phyloP scores from a whole-genome alignment of 495 filamentous ascomycete species.

The Podospora bellae-mahoneyi region DNA sequence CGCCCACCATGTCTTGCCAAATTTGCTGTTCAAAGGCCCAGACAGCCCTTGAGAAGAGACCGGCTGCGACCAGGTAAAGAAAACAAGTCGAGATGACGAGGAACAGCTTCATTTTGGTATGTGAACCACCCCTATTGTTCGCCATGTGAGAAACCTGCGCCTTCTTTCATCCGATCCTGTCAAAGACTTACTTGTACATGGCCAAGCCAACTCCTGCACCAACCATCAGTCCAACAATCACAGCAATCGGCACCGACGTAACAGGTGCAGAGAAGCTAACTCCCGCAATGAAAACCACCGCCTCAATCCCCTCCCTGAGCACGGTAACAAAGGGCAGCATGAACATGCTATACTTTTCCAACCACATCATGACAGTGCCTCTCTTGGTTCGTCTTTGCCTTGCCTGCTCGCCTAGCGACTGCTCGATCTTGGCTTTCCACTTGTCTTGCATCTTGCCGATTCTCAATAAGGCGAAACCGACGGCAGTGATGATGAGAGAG shows the following conservation, averaged over 20 bases:
- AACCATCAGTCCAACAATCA: slow-evolving; percentile 62
- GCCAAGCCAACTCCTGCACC: slow-evolving; percentile 64
- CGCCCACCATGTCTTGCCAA: slow-evolving; percentile 64
- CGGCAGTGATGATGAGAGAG: slow-evolving; percentile 70
- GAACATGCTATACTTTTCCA: slow-evolving; percentile 80
- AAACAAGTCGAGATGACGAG: slow-evolving; percentile 77
- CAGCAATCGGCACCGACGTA: slow-evolving; percentile 67
- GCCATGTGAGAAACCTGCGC: background rate
- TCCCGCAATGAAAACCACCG: slow-evolving; percentile 76
- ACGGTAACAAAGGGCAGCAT: slow-evolving; percentile 77
- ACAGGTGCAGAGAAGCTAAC: slow-evolving; percentile 74
- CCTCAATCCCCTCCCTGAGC: slow-evolving; percentile 79
- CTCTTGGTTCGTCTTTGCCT: slow-evolving; percentile 22
- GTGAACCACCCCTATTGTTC: slow-evolving; percentile 43
- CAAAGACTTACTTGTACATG: slow-evolving; percentile 66
- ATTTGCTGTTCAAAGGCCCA: slow-evolving; percentile 66
- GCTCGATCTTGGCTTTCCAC: slow-evolving; percentile 75
- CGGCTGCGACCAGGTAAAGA: slow-evolving; percentile 82
- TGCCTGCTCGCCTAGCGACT: slow-evolving; percentile 53
- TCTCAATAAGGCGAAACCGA: slow-evolving; percentile 75
- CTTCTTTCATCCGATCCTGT: background rate
- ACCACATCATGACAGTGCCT: slow-evolving; percentile 57
- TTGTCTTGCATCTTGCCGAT: slow-evolving; percentile 82
- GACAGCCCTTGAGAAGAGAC: slow-evolving; percentile 72
- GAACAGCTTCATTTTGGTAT: slow-evolving; percentile 70